phyloP scores from a whole-genome alignment of 75 land plant genomes.

The Picea sitchensis region DNA sequence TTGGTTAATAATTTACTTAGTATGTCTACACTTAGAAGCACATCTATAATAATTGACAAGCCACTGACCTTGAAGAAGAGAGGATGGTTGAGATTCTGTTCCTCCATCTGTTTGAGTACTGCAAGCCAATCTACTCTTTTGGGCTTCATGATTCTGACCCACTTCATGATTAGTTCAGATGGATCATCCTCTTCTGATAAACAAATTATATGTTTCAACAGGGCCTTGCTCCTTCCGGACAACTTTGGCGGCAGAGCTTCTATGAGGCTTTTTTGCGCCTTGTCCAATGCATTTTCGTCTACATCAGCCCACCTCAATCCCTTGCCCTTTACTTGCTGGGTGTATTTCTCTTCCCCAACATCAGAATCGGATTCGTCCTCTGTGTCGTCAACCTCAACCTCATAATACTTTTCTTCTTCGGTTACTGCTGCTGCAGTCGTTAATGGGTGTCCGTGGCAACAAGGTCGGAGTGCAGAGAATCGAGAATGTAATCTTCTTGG shows the following conservation, averaged over 20 bases:
- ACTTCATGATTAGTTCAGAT: constrained; percentile 25
- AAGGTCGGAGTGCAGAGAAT: no score
- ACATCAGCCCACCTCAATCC: no score
- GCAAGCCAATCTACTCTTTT: constrained; percentile 67
- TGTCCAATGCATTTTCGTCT: no score
- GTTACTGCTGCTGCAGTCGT: no score
- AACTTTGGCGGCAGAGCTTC: constrained; percentile 37
- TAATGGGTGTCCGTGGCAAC: no score
- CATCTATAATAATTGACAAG: background rate
- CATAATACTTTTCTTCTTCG: no score
- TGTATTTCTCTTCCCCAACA: no score
- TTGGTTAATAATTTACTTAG: background rate
- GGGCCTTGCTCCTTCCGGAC: constrained; percentile 53
- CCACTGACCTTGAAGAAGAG: constrained; percentile 37
- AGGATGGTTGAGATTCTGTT: constrained; percentile 24
- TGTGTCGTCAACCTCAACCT: no score
- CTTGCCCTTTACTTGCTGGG: no score
- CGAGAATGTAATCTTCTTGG: no score
- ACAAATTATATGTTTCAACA: constrained; percentile 53
- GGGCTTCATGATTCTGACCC: constrained; percentile 67
- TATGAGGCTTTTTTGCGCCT: no score
- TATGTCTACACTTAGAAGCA: background rate
- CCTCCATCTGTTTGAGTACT: constrained; percentile 41
- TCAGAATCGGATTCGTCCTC: no score
- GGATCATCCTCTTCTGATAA: constrained; percentile 23